Base-by-base conservation (phyloP, 148 eudicot species). In the Rhododendron williamsianum region DNA sequence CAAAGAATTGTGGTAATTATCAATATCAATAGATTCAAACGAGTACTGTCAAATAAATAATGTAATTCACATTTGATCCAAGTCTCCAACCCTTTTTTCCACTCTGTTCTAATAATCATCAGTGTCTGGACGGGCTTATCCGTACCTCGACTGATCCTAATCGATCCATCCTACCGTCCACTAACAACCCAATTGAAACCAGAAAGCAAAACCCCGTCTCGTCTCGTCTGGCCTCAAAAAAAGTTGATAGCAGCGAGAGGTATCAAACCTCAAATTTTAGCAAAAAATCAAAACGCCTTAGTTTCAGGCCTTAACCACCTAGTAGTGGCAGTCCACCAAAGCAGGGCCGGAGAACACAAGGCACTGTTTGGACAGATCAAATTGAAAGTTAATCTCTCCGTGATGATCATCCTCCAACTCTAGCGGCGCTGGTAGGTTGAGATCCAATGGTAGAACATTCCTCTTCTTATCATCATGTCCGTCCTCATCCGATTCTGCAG, bases 401-500 rank as follows among this genome's bases (percentile, higher is more conserved):
- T 67, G 30, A 25, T 9, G 27, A 81, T 90, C 91, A 54, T 54
- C 74, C 36, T 69, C 74, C 12, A 27, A 4, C 45, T 86, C 89
- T 1, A 93, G 89, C 1, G 97, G 94, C 27, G 99, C 95, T 73
- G 99, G 99, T 15, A 94, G 91, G 56, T 96, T 94, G 23, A 96
- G 95, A 93, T 96, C 99, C 48, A 69, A 30, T 1, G 74, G 16
- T 30, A 92, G 83, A 30, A 88, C 65, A 54, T 86, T 86, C 74
- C 84, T 84, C 2, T 83, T 77, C 65, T 89, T 88, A 13, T 9
- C 56, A 52, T 54, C 60, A 54, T 54, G 74, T 69, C 21, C 21
- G 9, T 78, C 84, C 43, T 63, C 10, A 0, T 33, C 8, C 49
- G 52, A 63, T 54, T 19, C 45, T 6, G 23, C 4, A 19, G 46